Conservation (phyloP, 1,284 basidiomycete species). For the Moesziomyces antarcticus region DNA sequence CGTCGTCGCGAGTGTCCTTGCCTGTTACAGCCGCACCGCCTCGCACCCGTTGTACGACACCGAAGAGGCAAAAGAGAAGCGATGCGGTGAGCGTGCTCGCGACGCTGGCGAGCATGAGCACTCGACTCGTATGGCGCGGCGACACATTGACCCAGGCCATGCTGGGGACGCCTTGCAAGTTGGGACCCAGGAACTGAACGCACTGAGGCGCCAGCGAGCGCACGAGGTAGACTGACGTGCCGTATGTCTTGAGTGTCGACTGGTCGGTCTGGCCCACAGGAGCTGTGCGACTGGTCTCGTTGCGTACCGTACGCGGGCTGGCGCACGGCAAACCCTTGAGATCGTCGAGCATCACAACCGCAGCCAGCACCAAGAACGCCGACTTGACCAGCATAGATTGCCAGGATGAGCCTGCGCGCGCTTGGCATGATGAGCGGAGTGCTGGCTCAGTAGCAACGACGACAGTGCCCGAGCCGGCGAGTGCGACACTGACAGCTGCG, state of each 20-base stretch:
- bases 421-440: background rate
- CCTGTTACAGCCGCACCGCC: background rate
- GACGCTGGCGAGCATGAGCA: constrained; percentile 3
- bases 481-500: constrained; percentile 5
- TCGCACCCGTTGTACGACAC: constrained; percentile 2
- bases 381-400: constrained; percentile 1
- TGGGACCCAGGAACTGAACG: constrained; percentile 1
- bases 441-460: constrained; percentile 12
- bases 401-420: background rate
- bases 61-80: constrained; percentile 7
- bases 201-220: constrained; percentile 22
- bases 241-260: background rate
- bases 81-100: background rate
- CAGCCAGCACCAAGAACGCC: too few relatives aligned
- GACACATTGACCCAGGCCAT: constrained; percentile 11
- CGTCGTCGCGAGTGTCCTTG: background rate
- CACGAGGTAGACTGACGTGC: constrained; percentile 23
- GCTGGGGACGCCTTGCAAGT: constrained; percentile 1
- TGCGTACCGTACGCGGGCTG: too few relatives aligned
- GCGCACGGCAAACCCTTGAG: too few relatives aligned
- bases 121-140: constrained; percentile 1
- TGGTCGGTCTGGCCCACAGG: too few relatives aligned
- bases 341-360: too few relatives aligned
- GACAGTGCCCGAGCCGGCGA: background rate
- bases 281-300: too few relatives aligned